These are phyloP conservation scores for Aureobasidium vineae DNA, from an alignment of 2,329 filamentous ascomycete genomes.

Conservation along the genomic window DNA sequence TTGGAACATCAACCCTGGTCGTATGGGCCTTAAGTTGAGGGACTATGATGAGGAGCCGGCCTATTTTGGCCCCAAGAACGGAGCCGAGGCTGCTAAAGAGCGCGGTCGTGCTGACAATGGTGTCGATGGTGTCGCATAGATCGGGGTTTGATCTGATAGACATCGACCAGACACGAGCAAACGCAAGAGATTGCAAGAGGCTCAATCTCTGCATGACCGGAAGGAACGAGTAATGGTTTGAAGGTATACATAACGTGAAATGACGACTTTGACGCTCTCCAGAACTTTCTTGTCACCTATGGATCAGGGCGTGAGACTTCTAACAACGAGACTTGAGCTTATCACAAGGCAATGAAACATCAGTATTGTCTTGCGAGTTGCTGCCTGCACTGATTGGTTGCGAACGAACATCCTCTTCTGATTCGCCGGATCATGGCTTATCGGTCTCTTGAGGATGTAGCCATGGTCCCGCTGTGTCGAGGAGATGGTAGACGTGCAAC, in stretches of 20 bases:
- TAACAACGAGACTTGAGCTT: too few species aligned
- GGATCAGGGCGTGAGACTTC: too few species aligned
- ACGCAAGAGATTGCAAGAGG: neutral
- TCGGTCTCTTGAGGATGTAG: too few species aligned
- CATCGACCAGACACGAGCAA: neutral
- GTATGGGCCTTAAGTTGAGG: constrained; percentile 53
- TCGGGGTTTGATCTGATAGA: neutral
- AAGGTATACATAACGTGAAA: neutral
- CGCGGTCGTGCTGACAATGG: neutral
- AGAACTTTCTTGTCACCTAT: too few species aligned
- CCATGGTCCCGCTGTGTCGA: too few species aligned
- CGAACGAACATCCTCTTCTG: too few species aligned
- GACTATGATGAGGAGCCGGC: constrained; percentile 39
- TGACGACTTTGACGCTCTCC: neutral
- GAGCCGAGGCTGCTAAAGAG: constrained; percentile 9
- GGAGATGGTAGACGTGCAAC: too few species aligned
- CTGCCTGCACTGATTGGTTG: too few species aligned
- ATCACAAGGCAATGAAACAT: too few species aligned
- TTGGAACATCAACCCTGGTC: constrained; percentile 56
- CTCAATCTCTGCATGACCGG: neutral
- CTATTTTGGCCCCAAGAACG: constrained; percentile 9
- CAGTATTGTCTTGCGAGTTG: too few species aligned
- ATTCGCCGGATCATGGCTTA: too few species aligned
- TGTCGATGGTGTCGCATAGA: neutral
- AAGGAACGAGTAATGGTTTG: neutral